Base-by-base conservation (phyloP, 305 asterid species). In the Fraxinus paxiana region DNA sequence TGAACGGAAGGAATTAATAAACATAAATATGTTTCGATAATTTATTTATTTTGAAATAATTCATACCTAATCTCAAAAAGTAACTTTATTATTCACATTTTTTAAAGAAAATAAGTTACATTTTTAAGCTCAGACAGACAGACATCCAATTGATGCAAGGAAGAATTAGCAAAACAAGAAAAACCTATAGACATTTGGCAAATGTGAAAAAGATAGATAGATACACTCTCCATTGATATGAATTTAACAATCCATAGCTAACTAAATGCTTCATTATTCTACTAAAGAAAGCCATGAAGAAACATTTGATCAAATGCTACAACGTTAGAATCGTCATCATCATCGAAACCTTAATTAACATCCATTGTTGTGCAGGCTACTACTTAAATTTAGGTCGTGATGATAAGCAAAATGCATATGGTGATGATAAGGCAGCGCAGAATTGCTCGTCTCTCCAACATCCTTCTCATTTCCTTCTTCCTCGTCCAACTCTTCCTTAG, bases 381-480 rank as follows among this genome's bases (percentile, higher is more conserved):
- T 91, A 86, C 92, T 92, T 48, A 93, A 91, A 93, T 94, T 92
- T 22, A 92, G 70, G 65, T 94, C 97, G 51, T 86, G 92, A 59
- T 90, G 89, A 86, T 92, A 87, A 69, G 80, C 90, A 85, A 34
- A 90, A 84, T 89, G 90, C 13, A 85, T 86, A 10, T 86, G 87
- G 51, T 89, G 91, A 78, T 80, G 84, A 43, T 86, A 85, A 6
- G 88, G 82, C 33, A 88, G 81, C 84, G 82, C 65, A 56, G 88
- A 82, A 54, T 90, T 79, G 78, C 92, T 87, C 2, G 86, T 80
- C 82, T 90, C 92, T 30, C 89, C 92, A 51, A 46, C 86, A 2
- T 85, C 85, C 5, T 83, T 73, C 33, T 81, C 83, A 0, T 87
- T 26, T 30, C 76, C 31, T 20, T 88, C 93, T 3, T 89, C 96